Conservation (phyloP, 106 monocot genomes). For the Phalaenopsis aphrodite region DNA sequence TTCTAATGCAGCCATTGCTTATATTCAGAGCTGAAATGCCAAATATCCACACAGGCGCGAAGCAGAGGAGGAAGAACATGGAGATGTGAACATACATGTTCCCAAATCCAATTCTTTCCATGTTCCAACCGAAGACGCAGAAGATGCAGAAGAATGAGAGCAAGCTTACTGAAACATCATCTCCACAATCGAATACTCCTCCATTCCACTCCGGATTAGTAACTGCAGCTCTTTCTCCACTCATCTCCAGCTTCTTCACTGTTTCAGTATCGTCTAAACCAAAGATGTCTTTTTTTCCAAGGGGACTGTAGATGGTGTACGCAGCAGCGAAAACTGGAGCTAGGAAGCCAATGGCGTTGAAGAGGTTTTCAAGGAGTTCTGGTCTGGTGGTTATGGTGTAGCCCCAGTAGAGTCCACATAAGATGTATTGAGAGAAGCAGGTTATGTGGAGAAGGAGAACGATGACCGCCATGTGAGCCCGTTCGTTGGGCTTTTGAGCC, state of each 20-base stretch:
- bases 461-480: slow-evolving; percentile 31
- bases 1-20: slow-evolving; percentile 4
- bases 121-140: slow-evolving; percentile 17
- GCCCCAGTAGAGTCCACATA: slow-evolving; percentile 41
- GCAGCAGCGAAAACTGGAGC: slow-evolving; percentile 17
- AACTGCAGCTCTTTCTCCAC: background rate
- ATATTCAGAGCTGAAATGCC: slow-evolving; percentile 9
- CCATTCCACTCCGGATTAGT: slow-evolving; percentile 10
- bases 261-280: slow-evolving; percentile 8
- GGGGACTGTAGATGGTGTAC: slow-evolving; percentile 35
- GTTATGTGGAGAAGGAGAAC: slow-evolving; percentile 36
- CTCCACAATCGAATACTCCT: slow-evolving; percentile 13
- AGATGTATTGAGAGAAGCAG: slow-evolving; percentile 35
- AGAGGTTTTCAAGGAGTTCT: slow-evolving; percentile 15
- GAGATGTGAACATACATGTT: slow-evolving; percentile 17
- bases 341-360: slow-evolving; percentile 12
- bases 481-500: slow-evolving; percentile 18
- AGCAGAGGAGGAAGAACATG: slow-evolving; percentile 13
- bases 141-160: slow-evolving; percentile 16
- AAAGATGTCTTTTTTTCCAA: slow-evolving; percentile 12
- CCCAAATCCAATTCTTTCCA: slow-evolving; percentile 19
- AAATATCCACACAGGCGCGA: slow-evolving; percentile 12
- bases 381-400: slow-evolving; percentile 18
- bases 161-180: background rate
- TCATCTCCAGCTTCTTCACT: background rate